These are phyloP conservation scores for Talaromyces marneffei DNA, from an alignment of 2,329 filamentous ascomycete genomes.

Conservation along the genomic window DNA sequence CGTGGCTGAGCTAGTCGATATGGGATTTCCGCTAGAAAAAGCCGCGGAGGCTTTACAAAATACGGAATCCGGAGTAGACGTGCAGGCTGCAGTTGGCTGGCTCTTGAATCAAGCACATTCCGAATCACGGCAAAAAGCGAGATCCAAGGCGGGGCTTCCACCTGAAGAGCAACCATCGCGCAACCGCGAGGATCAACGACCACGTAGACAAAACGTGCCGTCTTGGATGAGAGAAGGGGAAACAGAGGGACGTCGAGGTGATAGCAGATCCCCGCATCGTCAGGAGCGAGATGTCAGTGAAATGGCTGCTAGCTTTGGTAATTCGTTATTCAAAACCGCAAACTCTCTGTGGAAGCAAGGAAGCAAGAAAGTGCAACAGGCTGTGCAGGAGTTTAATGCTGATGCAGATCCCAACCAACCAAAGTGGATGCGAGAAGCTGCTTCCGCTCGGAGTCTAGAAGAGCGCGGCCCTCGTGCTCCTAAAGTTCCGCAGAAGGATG, in stretches of 20 bases:
- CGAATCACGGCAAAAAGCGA: conserved; percentile 67
- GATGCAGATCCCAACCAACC: conserved; percentile 75
- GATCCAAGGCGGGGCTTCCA: conserved; percentile 22
- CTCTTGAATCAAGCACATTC: conserved; percentile 85
- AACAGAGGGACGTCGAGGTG: conserved; percentile 22
- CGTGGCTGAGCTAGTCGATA: conserved; percentile 84
- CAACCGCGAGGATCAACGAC: conserved; percentile 23
- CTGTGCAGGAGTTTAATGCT: conserved; percentile 74
- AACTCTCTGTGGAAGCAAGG: conserved; percentile 93
- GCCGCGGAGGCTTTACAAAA: conserved; percentile 73
- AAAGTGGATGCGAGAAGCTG: conserved; percentile 86
- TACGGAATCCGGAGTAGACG: conserved; percentile 70
- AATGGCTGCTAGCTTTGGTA: conserved; percentile 74
- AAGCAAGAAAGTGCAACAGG: conserved; percentile 87
- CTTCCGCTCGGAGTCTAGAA: conserved; percentile 13
- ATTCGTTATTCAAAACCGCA: conserved; percentile 82
- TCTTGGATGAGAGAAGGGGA: conserved; percentile 59
- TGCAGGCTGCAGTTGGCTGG: conserved; percentile 83
- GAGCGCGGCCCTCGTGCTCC: conserved; percentile 15
- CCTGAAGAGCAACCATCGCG: conserved; percentile 20
- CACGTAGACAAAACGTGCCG: conserved; percentile 37
- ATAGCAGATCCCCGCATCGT: conserved; percentile 36
- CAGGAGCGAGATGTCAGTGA: conserved; percentile 71
- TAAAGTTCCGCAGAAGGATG: conserved; percentile 14
- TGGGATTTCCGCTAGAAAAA: conserved; percentile 84